These are phyloP conservation scores for Amborella trichopoda DNA, from an alignment of 164 flowering plant genomes.

Conservation along the genomic window DNA sequence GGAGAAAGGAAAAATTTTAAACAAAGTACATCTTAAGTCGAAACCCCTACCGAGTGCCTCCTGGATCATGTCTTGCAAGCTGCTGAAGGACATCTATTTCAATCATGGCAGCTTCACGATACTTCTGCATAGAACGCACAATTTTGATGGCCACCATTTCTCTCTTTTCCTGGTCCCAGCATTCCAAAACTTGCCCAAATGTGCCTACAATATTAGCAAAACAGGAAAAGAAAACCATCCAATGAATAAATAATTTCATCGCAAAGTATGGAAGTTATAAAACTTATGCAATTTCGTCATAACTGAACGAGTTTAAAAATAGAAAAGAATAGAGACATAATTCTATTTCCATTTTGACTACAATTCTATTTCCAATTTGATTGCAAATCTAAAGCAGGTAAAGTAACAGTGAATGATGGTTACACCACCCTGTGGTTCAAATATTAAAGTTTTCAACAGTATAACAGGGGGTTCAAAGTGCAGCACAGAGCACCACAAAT, in stretches of 20 bases:
- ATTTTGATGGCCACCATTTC: constrained; percentile 87
- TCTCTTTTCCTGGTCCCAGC: constrained; percentile 65
- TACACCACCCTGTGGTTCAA: no score
- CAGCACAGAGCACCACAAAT: no score
- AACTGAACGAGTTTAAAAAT: no score
- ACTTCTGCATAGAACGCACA: constrained; percentile 70
- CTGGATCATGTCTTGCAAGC: constrained; percentile 62
- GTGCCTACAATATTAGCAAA: constrained; percentile 45
- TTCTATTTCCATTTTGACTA: no score
- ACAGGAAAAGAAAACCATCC: background rate
- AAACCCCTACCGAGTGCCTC: constrained; percentile 60
- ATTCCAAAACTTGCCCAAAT: constrained; percentile 91
- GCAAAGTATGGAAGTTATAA: no score
- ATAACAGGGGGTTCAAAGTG: no score
- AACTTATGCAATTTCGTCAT: no score
- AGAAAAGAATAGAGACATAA: no score
- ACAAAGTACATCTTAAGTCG: background rate
- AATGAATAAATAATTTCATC: background rate
- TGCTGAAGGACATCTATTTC: constrained; percentile 83
- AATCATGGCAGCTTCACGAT: constrained; percentile 96
- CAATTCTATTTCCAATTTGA: no score
- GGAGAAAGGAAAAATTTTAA: constrained; percentile 1
- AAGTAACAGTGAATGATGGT: no score
- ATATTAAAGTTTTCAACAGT: no score
- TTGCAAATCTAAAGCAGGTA: no score